Conservation (phyloP, 352 stramenopile species). For the Pythium periplocum region DNA sequence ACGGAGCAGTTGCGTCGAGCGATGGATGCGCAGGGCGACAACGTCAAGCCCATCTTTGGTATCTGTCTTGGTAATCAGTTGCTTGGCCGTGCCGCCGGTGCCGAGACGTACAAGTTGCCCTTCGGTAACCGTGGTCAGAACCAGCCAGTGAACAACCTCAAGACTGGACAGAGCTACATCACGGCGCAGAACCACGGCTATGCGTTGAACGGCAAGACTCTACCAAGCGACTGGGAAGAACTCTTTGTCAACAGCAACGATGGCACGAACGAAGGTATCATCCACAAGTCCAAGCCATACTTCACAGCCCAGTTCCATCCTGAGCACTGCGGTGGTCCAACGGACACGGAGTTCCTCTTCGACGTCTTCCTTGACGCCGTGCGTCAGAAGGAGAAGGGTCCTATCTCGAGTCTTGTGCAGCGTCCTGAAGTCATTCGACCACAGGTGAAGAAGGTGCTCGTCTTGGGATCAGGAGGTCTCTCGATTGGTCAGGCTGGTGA, state of each 20-base stretch:
- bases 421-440: conserved; percentile 50
- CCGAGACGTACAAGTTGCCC: conserved; percentile 95
- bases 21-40: conserved; percentile 72
- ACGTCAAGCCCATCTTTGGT: conserved; percentile 95
- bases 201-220: conserved; percentile 89
- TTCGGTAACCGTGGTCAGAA: conserved; percentile 99
- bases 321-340: conserved; percentile 93
- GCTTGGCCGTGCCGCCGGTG: conserved; percentile 92
- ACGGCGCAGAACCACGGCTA: conserved; percentile 99
- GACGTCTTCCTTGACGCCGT: conserved; percentile 95
- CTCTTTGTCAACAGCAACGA: conserved; percentile 99
- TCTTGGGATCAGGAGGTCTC: conserved; percentile 95
- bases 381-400: conserved; percentile 55
- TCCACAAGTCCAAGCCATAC: conserved; percentile 96
- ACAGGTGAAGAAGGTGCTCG: conserved; percentile 94
- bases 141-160: conserved; percentile 95
- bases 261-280: conserved; percentile 98
- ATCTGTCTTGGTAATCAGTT: conserved; percentile 99
- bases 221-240: conserved; percentile 93
- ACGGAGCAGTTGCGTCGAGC: conserved; percentile 90
- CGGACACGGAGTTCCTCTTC: conserved; percentile 97
- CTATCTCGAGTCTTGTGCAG: conserved; percentile 73
- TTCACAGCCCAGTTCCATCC: conserved; percentile 99
- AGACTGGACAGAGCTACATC: conserved; percentile 97
- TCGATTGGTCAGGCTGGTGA: conserved; percentile 98